Percentiles rank a stretch among this genome's conserved stretches.
These are phyloP conservation scores for Mycena haematopus DNA, from an alignment of 768 basidiomycete genomes.

Conservation along the genomic window DNA sequence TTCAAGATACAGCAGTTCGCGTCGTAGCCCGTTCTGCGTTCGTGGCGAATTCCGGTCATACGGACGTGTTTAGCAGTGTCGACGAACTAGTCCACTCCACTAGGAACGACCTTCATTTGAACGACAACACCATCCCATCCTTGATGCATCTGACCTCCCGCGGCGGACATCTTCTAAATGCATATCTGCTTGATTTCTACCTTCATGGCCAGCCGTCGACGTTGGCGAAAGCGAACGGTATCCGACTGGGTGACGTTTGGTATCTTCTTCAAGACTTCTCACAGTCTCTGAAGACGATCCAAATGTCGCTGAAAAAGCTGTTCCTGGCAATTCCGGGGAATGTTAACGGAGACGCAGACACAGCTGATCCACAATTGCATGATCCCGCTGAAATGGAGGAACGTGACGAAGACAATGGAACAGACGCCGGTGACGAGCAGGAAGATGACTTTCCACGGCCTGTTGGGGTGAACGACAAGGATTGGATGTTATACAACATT, in stretches of 20 bases:
- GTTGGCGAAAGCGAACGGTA: slow-evolving; percentile 59
- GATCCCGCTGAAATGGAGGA: slow-evolving; percentile 35
- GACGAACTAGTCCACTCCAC: slow-evolving; percentile 58
- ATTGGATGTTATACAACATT: slow-evolving; percentile 64
- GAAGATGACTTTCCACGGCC: slow-evolving; percentile 41
- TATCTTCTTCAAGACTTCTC: slow-evolving; percentile 65
- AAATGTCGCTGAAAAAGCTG: slow-evolving; percentile 56
- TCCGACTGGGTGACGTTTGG: slow-evolving; percentile 71
- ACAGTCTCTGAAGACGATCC: slow-evolving; percentile 56
- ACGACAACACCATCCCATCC: slow-evolving; percentile 67
- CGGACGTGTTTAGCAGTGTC: slow-evolving; percentile 57
- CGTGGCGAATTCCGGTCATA: slow-evolving; percentile 72
- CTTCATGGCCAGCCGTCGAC: slow-evolving; percentile 63
- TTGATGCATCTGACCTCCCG: slow-evolving; percentile 40
- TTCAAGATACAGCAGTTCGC: slow-evolving; percentile 45
- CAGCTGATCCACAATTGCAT: slow-evolving; percentile 33
- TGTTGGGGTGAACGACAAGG: slow-evolving; percentile 45
- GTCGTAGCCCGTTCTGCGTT: slow-evolving; percentile 62
- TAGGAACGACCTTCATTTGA: slow-evolving; percentile 59
- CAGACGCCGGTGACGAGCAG: not conserved
- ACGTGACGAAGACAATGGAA: slow-evolving; percentile 16
- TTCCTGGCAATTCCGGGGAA: slow-evolving; percentile 35
- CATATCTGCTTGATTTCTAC: slow-evolving; percentile 73
- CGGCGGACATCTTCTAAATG: slow-evolving; percentile 52
- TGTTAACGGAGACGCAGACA: slow-evolving; percentile 15